Conservation (phyloP, 169 alveolate genomes). For the Miamiensis avidus region DNA sequence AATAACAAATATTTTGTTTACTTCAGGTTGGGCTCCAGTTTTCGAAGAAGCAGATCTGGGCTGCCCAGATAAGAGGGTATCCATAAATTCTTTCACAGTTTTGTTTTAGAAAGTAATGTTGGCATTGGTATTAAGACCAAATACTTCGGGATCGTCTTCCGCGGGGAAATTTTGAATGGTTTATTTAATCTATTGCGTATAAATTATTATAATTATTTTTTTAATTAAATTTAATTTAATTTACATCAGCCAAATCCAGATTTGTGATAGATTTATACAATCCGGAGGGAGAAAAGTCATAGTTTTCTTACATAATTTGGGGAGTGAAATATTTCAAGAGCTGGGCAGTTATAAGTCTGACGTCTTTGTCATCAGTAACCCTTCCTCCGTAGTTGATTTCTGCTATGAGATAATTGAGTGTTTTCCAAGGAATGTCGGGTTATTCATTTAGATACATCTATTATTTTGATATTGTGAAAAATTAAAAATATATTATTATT, state of each 20-base stretch:
- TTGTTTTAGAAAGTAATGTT: constrained; percentile 87
- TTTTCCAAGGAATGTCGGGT: constrained; percentile 84
- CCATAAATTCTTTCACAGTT: constrained; percentile 81
- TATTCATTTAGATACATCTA: constrained; percentile 87
- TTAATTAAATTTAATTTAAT: no score
- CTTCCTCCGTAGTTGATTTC: constrained; percentile 94
- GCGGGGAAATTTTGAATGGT: constrained; percentile 84
- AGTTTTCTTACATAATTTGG: constrained; percentile 68
- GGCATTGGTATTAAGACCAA: constrained; percentile 92
- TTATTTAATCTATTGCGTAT: constrained; percentile 40
- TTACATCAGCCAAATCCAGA: neutral
- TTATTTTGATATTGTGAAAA: no score
- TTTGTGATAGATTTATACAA: constrained; percentile 75
- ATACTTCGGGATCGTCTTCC: constrained; percentile 93
- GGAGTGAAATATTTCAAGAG: constrained; percentile 86
- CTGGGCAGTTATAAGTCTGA: constrained; percentile 83
- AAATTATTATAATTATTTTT: no score
- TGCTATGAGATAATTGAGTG: constrained; percentile 85
- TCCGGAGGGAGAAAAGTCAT: constrained; percentile 72
- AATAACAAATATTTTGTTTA: neutral
- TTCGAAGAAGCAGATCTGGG: constrained; percentile 86
- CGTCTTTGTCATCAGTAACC: constrained; percentile 94
- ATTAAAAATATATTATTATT: neutral
- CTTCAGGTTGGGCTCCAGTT: constrained; percentile 69
- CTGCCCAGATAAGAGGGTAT: constrained; percentile 75